Conservation (phyloP, 768 basidiomycete genomes). For the Suillus spraguei region DNA sequence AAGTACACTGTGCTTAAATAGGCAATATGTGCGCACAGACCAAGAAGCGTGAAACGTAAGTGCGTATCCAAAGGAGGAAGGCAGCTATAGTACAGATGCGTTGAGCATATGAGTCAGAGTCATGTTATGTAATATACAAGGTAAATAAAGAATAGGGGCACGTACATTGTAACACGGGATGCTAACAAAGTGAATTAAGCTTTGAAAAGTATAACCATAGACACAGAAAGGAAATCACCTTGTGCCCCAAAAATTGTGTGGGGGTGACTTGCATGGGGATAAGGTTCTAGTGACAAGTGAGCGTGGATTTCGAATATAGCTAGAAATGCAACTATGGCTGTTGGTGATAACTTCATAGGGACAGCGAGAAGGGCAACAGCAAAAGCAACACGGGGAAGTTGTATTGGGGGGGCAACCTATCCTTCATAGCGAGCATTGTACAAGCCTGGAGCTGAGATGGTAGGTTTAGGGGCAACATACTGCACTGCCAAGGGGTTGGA, state of each 20-base stretch:
- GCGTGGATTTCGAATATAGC: background rate
- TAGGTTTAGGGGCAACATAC: background rate
- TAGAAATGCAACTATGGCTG: background rate
- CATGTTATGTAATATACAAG: no score
- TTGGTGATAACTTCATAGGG: background rate
- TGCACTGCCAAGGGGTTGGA: background rate
- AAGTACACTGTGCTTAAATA: no score
- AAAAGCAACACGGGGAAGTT: background rate
- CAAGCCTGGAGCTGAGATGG: background rate
- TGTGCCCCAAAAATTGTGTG: no score
- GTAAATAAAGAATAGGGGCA: no score
- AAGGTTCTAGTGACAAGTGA: background rate
- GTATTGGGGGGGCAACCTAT: background rate
- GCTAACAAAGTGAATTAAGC: background rate
- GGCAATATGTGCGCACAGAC: no score
- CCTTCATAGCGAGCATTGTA: slow-evolving; percentile 8
- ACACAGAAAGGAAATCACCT: background rate
- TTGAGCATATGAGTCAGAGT: no score
- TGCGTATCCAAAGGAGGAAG: no score
- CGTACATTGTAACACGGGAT: background rate
- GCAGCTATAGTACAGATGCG: no score
- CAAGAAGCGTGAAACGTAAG: no score
- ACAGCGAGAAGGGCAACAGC: background rate
- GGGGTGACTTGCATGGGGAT: background rate
- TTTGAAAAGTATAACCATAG: no score